Evolutionary conservation across 371 early-diverging fungal species (phyloP).

Genomic region (Haplosporangium sp.): DNA sequence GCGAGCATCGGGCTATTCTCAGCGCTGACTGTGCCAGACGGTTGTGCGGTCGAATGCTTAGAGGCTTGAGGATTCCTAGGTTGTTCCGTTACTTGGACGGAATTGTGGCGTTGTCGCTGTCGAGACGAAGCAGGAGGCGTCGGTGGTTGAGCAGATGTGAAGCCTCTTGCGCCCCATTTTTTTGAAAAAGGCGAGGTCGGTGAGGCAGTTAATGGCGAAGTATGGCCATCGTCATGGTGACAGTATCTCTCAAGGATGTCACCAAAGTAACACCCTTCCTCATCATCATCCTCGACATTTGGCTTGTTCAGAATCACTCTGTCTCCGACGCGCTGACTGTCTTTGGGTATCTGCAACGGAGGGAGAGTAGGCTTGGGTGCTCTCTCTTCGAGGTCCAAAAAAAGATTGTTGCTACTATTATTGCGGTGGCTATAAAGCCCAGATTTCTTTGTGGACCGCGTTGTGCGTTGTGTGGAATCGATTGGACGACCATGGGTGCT

Average conservation of each 20-base stretch:
- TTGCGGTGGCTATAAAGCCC: not conserved
- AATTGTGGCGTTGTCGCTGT: conserved; percentile 2
- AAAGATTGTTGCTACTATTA: not conserved
- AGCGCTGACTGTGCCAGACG: conserved; percentile 3
- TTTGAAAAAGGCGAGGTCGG: conserved; percentile 44
- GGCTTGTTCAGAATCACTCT: not conserved
- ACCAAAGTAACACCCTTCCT: conserved; percentile 34
- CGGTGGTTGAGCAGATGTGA: conserved; percentile 26
- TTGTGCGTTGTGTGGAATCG: too few species aligned
- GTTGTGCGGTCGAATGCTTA: conserved; percentile 12
- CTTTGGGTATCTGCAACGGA: conserved; percentile 21
- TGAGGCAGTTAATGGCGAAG: conserved; percentile 33
- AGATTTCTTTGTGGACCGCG: too few species aligned
- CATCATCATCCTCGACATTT: not conserved
- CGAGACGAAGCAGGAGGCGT: conserved; percentile 25
- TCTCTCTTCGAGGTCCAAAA: not conserved
- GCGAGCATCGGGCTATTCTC: conserved; percentile 26
- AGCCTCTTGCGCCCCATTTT: conserved; percentile 7
- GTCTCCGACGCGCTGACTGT: not conserved
- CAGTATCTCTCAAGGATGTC: conserved; percentile 43
- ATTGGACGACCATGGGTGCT: too few species aligned
- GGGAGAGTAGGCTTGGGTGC: conserved; percentile 17
- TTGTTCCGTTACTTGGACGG: not conserved
- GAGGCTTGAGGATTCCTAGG: conserved; percentile 17
- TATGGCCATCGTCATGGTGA: conserved; percentile 27